Conservation (phyloP, 2,329 filamentous ascomycete species). For the Exophiala mesophila region DNA sequence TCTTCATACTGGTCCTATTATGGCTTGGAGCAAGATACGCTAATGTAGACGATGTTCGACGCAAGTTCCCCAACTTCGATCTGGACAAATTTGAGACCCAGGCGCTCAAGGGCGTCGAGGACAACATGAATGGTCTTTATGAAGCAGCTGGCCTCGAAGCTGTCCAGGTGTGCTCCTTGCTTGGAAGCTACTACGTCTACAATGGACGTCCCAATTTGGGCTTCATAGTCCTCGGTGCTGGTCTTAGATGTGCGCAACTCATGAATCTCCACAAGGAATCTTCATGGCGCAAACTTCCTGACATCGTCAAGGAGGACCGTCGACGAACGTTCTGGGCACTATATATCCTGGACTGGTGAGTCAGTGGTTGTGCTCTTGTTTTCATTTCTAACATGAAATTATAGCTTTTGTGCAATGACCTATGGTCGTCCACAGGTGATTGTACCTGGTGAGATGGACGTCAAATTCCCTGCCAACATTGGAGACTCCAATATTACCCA, state of each 20-base stretch:
- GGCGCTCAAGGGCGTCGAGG: slow-evolving; percentile 29
- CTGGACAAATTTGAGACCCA: slow-evolving; percentile 13
- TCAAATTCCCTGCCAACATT: slow-evolving; percentile 17
- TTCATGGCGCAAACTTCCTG: slow-evolving; percentile 12
- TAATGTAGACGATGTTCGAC: slow-evolving; percentile 18
- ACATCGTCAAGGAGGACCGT: slow-evolving; percentile 18
- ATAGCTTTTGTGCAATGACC: slow-evolving; percentile 16
- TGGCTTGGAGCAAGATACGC: slow-evolving; percentile 39
- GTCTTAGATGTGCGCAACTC: slow-evolving; percentile 13
- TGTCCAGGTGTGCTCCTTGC: slow-evolving; percentile 16
- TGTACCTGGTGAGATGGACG: slow-evolving; percentile 12
- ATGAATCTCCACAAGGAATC: slow-evolving; percentile 17
- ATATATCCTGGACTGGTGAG: slow-evolving; percentile 18
- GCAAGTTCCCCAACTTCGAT: slow-evolving; percentile 22
- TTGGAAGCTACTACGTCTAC: slow-evolving; percentile 17
- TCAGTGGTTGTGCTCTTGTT: neutral
- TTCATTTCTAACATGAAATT: neutral
- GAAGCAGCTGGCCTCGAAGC: slow-evolving; percentile 33
- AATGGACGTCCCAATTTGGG: slow-evolving; percentile 15
- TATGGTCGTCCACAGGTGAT: slow-evolving; percentile 18
- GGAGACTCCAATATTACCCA: slow-evolving; percentile 15
- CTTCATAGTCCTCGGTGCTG: slow-evolving; percentile 15
- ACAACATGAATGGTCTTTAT: slow-evolving; percentile 38
- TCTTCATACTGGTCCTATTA: slow-evolving; percentile 36
- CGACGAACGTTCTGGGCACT: slow-evolving; percentile 17